phyloP scores from a whole-genome alignment of 257 asterid species.

The Primulina eburnea region DNA sequence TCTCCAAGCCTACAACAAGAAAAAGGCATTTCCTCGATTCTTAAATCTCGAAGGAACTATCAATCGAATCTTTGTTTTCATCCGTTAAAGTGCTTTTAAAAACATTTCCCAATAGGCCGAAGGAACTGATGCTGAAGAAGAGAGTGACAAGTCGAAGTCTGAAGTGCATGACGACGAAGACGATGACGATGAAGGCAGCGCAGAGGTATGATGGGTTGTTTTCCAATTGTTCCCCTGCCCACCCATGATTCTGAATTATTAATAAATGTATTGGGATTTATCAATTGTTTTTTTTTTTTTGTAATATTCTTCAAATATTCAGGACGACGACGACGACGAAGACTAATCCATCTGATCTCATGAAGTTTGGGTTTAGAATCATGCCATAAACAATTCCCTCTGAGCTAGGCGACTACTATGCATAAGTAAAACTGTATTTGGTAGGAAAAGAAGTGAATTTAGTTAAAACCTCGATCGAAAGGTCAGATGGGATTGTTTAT shows the following conservation, averaged over 20 bases:
- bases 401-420: neutral
- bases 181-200: conserved; percentile 43
- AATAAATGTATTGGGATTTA: too few relatives aligned
- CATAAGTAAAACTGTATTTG: too few relatives aligned
- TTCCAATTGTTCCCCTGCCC: too few relatives aligned
- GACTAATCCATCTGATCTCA: neutral
- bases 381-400: neutral
- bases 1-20: conserved; percentile 67
- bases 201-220: conserved; percentile 25
- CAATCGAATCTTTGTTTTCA: neutral
- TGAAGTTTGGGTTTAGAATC: too few relatives aligned
- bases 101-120: conserved; percentile 26
- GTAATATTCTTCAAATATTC: neutral
- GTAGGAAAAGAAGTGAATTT: too few relatives aligned
- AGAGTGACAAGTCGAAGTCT: conserved; percentile 50
- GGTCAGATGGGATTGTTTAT: neutral
- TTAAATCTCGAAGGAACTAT: neutral
- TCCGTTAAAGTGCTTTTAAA: neutral
- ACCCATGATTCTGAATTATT: too few relatives aligned
- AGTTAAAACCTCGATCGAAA: too few relatives aligned
- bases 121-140: conserved; percentile 37
- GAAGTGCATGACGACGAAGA: conserved; percentile 42
- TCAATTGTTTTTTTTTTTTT: too few relatives aligned
- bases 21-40: conserved; percentile 28
- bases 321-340: neutral